Evolutionary conservation across 331 rosid genomes (phyloP), one percentile per base, ranked within the genome.

Genomic region (Telfairia occidentalis): DNA sequence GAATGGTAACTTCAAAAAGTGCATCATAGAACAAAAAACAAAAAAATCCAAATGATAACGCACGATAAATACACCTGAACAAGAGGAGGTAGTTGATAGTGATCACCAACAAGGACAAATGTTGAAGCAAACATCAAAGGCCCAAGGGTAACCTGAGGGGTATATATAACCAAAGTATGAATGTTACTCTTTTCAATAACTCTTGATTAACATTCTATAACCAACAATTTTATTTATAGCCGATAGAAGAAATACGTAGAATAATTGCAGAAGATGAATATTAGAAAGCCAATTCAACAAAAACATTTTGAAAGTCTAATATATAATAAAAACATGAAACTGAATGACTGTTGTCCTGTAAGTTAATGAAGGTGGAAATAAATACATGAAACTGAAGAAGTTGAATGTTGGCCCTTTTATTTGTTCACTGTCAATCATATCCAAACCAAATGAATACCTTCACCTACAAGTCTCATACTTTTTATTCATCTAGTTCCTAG

Each of bases 91-190:
- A 94, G 84, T 69, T 94, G 98, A 86, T 94, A 94, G 85, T 94
- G 97, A 83, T 94, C 96, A 45, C 98, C 98, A 73, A 94, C 98
- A 71, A 94, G 92, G 43, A 94, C 92, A 88, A 94, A 94, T 76
- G 24, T 79, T 0, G 98, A 94, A 79, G 97, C 96, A 85, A 91
- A 85, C 82, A 84, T 84, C 57, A 94, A 80, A 77, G 98, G 98
- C 43, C 98, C 98, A 79, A 94, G 83, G 64, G 97, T 91, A 28
- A 94, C 98, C 97, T 94, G 80, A 82, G 54, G 66, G 61, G 78
- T 7, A 82, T 40, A 60, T 60, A 74, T 58, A 30, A 28, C 65
- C 57, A 74, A 65, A 32, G 28, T 26, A 65, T 29, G 24, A 40
- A 74, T 67, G 21, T 76, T 42, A 38, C 54, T 3, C 10, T 46